phyloP scores from a whole-genome alignment of 2,329 filamentous ascomycete genomes.

The Cytospora piceicola region DNA sequence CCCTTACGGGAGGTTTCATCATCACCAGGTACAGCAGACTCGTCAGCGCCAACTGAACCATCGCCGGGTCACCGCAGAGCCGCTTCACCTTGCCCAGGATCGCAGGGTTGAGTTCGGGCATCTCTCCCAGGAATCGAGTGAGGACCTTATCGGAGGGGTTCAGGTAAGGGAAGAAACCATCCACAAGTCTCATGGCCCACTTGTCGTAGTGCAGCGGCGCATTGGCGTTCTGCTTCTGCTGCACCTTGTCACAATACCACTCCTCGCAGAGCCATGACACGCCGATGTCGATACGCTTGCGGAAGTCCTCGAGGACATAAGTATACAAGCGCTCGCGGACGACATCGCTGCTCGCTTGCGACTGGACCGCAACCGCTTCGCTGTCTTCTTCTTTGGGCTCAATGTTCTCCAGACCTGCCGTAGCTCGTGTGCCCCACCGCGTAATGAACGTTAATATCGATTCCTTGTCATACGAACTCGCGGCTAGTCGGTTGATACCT shows the following conservation, averaged over 20 bases:
- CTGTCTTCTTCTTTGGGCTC: slow-evolving; percentile 61
- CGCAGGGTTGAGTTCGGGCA: slow-evolving; percentile 74
- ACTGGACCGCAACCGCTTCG: slow-evolving; percentile 42
- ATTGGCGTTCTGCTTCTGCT: slow-evolving; percentile 47
- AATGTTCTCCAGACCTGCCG: slow-evolving; percentile 68
- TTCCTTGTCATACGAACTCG: slow-evolving; percentile 81
- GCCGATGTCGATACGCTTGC: slow-evolving; percentile 83
- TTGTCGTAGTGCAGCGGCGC: slow-evolving; percentile 73
- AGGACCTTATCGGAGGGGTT: slow-evolving; percentile 88
- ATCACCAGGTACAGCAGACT: slow-evolving; percentile 70
- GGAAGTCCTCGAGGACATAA: slow-evolving; percentile 91
- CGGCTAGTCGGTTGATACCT: slow-evolving; percentile 83
- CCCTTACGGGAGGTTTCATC: slow-evolving; percentile 67
- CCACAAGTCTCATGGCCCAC: slow-evolving; percentile 80
- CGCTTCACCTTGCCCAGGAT: slow-evolving; percentile 75
- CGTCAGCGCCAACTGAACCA: slow-evolving; percentile 65
- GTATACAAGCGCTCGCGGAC: slow-evolving; percentile 82
- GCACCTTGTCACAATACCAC: slow-evolving; percentile 85
- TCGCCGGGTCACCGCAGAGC: slow-evolving; percentile 68
- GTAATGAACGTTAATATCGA: slow-evolving; percentile 90
- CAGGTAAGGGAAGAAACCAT: slow-evolving; percentile 88
- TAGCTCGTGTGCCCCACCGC: slow-evolving; percentile 79
- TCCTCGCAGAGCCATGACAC: slow-evolving; percentile 96
- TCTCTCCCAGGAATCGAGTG: slow-evolving; percentile 88
- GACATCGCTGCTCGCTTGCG: slow-evolving; percentile 56